Evolutionary conservation across 495 filamentous ascomycete genomes (phyloP), one percentile per base, ranked within the genome.

Genomic region (Chaetomium tenue): DNA sequence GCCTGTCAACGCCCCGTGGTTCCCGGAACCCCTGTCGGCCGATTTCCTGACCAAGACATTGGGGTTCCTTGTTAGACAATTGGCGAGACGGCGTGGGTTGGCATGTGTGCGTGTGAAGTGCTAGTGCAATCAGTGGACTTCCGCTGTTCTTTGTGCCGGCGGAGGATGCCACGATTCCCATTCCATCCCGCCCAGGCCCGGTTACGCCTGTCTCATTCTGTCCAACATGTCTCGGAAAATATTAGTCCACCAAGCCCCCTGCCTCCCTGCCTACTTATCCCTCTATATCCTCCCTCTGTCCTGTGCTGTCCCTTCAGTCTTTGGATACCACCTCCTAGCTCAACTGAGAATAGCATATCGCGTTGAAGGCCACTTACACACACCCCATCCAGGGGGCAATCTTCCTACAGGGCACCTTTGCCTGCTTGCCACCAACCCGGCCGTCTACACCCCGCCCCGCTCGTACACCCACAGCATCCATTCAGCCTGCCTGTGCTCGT

Each of bases 371-470:
- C 20, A 61, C 30, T 63, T 68, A n/a, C 55, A 44, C n/a, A 68
- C 68, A 65, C 71, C 69, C 71, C 65, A 51, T 52, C 62, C 40
- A 61, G 71, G 71, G 71, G 71, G 69, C 58, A 68, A 55, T 64
- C 40, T 61, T 50, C 23, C 60, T 58, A 44, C 55, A 61, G 63
- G 65, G 68, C 59, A 63, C 28, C 50, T 54, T 30, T 50, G 28
- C 28, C 64, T 61, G 26, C 59, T 67, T 48, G 53, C 55, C 44
- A 26, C 42, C 30, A 16, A 16, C 39, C 46, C 44, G 2, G 52
- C 37, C 18, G 28, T 48, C 25, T 53, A 26, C 42, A 58, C 56
- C 39, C 25, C 47, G 37, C 54, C 53, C 55, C 44, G 26, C 54
- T 64, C 57, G 25, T 42, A 64, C 63, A 60, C 56, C 33, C 28